Evolutionary conservation across 805 yeast species (phyloP).

Genomic region (Wickerhamomyces bisporus): DNA sequence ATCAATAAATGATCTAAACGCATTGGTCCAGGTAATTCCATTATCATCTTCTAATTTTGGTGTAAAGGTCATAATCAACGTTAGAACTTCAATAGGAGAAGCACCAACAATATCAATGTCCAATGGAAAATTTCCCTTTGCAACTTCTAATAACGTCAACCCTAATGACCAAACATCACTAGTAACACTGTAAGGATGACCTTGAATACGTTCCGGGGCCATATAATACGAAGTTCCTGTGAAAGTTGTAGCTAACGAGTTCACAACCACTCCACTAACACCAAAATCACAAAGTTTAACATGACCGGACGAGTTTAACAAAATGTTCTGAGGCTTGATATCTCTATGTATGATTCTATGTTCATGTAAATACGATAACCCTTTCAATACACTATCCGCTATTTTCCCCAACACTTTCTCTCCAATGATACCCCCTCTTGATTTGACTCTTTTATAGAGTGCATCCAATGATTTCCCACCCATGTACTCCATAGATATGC

Average conservation of each 20-base stretch:
- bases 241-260: constrained; percentile 91
- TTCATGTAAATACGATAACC: constrained; percentile 83
- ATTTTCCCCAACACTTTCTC: constrained; percentile 90
- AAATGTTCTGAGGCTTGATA: constrained; percentile 91
- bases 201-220: constrained; percentile 98
- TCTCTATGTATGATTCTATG: constrained; percentile 90
- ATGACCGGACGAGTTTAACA: constrained; percentile 69
- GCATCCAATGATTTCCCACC: constrained; percentile 90
- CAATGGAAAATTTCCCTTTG: constrained; percentile 87
- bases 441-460: constrained; percentile 71
- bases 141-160: constrained; percentile 85
- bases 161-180: constrained; percentile 98
- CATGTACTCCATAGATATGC: constrained; percentile 97
- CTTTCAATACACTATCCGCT: constrained; percentile 79
- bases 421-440: constrained; percentile 79
- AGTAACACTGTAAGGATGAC: constrained; percentile 91
- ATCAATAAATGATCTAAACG: constrained; percentile 77
- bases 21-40: constrained; percentile 73
- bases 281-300: constrained; percentile 97
- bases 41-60: constrained; percentile 77
- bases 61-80: constrained; percentile 74
- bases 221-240: constrained; percentile 97
- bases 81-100: constrained; percentile 84
- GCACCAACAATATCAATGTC: constrained; percentile 29
- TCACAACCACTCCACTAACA: constrained; percentile 94